Evolutionary conservation across 2,329 filamentous ascomycete species (phyloP).

Genomic region (Pseudogymnoascus sp.): DNA sequence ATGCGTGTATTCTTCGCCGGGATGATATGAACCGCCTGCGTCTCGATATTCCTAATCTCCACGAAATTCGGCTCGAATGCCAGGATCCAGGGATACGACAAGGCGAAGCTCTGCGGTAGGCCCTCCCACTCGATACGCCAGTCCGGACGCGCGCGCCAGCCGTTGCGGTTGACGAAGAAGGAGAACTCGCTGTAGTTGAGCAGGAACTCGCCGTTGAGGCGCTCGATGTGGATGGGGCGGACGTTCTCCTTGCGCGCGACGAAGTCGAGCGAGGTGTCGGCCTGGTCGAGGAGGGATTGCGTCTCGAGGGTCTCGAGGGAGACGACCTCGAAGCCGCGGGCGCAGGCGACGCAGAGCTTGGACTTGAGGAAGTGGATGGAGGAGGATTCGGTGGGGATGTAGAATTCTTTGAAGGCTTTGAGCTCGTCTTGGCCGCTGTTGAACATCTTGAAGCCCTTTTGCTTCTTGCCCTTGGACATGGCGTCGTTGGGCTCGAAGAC

Average conservation of each 20-base stretch:
- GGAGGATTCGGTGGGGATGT: slow-evolving; percentile 96
- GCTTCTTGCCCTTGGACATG: slow-evolving; percentile 88
- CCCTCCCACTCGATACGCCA: slow-evolving; percentile 99
- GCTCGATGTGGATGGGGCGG: slow-evolving; percentile 93
- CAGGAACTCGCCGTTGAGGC: slow-evolving; percentile 91
- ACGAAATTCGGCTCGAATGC: slow-evolving; percentile 98
- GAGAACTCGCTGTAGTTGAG: slow-evolving; percentile 98
- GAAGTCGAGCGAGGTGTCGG: slow-evolving; percentile 95
- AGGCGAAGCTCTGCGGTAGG: slow-evolving; percentile 80
- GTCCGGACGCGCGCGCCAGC: slow-evolving; percentile 90
- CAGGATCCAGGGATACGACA: slow-evolving; percentile 93
- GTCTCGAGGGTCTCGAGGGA: slow-evolving; percentile 96
- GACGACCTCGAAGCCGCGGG: slow-evolving; percentile 93
- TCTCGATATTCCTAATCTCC: slow-evolving; percentile 92
- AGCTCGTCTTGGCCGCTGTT: slow-evolving; percentile 87
- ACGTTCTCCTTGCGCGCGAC: slow-evolving; percentile 89
- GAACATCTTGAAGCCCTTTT: slow-evolving; percentile 95
- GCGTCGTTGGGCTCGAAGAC: slow-evolving; percentile 98
- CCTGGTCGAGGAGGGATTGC: slow-evolving; percentile 91
- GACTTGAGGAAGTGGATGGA: slow-evolving; percentile 96
- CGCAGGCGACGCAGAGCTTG: slow-evolving; percentile 92
- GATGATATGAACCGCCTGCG: slow-evolving; percentile 87
- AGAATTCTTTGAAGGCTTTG: slow-evolving; percentile 97
- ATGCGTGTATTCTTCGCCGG: slow-evolving; percentile 95
- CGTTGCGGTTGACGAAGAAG: slow-evolving; percentile 95